A percentile compares a stretch with the other conserved stretches of the same genome.
Conservation (phyloP, 1,284 basidiomycete genomes). For the Heterobasidion irregulare region DNA sequence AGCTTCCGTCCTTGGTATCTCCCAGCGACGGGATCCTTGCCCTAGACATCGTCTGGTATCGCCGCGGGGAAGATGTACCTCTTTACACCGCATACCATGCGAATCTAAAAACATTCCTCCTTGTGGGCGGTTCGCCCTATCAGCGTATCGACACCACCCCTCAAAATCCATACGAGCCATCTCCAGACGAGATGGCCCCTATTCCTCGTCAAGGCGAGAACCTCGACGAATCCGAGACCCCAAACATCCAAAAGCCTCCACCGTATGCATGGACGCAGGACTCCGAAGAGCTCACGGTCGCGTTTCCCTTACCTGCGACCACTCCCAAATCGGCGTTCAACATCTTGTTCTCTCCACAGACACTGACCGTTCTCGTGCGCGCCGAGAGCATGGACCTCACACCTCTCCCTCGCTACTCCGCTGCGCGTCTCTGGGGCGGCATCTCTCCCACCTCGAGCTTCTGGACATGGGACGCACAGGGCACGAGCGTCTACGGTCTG, state of each 20-base stretch:
- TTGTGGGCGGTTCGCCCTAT: slow-evolving; percentile 53
- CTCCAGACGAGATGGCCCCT: slow-evolving; percentile 55
- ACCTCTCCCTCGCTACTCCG: slow-evolving; percentile 50
- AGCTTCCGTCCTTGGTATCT: slow-evolving; percentile 27
- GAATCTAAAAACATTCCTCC: slow-evolving; percentile 36
- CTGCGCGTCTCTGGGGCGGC: slow-evolving; percentile 66
- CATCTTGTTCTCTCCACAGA: slow-evolving; percentile 56
- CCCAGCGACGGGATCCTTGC: slow-evolving; percentile 21
- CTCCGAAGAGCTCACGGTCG: slow-evolving; percentile 72
- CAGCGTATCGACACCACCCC: slow-evolving; percentile 25
- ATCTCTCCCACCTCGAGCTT: slow-evolving; percentile 67
- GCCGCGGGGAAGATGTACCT: slow-evolving; percentile 67
- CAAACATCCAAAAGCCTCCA: slow-evolving; percentile 36
- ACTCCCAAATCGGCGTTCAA: slow-evolving; percentile 59
- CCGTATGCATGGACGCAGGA: slow-evolving; percentile 93
- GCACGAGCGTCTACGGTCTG: slow-evolving; percentile 54
- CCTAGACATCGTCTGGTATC: slow-evolving; percentile 57
- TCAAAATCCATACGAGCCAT: slow-evolving; percentile 40
- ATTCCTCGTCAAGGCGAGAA: slow-evolving; percentile 55
- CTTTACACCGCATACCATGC: slow-evolving; percentile 46
- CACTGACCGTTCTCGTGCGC: slow-evolving; percentile 59
- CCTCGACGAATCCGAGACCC: slow-evolving; percentile 26
- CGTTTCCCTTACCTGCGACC: slow-evolving; percentile 70
- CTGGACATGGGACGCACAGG: slow-evolving; percentile 84
- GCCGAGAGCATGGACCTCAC: slow-evolving; percentile 22